Percentiles rank a stretch among this genome's conserved stretches.
Conservation (phyloP, 495 filamentous ascomycete genomes). For the Aspergillus sclerotioniger region DNA sequence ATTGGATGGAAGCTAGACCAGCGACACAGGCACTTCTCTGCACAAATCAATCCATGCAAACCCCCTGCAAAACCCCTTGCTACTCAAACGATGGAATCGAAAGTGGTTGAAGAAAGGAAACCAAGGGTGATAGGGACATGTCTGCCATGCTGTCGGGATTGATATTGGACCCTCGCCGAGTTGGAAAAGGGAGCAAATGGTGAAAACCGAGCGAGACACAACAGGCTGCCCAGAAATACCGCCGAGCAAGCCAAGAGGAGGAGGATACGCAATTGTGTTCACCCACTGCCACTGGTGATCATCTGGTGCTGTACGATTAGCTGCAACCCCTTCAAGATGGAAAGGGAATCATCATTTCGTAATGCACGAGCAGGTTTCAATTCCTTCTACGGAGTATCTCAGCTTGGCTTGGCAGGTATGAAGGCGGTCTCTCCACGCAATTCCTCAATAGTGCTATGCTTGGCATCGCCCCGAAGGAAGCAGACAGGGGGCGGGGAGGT, state of each 20-base stretch:
- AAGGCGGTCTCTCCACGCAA: slow-evolving; percentile 2
- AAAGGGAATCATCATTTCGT: background rate
- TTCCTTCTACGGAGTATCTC: background rate
- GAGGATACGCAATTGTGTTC: slow-evolving; percentile 1
- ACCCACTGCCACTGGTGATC: slow-evolving; percentile 4
- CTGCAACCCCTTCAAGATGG: background rate
- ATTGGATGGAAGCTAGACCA: background rate
- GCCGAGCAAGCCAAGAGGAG: slow-evolving; percentile 4
- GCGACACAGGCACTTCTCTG: background rate
- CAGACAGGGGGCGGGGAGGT: background rate
- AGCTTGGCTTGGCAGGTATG: background rate
- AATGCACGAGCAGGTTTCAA: background rate
- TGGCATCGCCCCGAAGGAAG: background rate
- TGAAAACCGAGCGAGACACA: background rate
- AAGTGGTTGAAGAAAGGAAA: background rate
- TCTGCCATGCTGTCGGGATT: background rate
- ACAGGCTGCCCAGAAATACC: background rate
- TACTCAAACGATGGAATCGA: background rate
- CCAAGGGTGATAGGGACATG: background rate
- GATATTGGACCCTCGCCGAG: background rate
- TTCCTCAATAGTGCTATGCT: background rate
- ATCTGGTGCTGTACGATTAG: background rate
- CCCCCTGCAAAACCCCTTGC: background rate
- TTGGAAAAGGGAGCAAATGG: background rate
- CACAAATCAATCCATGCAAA: background rate